phyloP scores from a whole-genome alignment of 2,329 filamentous ascomycete species.

The Pseudophaeomoniella oleicola region DNA sequence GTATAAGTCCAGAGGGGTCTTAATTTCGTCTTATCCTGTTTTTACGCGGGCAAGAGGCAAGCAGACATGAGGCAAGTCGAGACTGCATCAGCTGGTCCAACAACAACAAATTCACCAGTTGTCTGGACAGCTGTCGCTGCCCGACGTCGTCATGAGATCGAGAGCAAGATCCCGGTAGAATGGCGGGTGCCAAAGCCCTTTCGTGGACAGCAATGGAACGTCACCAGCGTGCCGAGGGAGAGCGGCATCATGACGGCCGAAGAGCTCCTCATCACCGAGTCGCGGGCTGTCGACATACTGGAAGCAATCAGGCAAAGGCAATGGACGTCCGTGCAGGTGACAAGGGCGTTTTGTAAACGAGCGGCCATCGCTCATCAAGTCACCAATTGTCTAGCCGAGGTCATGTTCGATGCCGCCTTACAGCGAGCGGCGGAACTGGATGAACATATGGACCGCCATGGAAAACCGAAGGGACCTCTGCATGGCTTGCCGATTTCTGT shows the following conservation, averaged over 20 bases:
- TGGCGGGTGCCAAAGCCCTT: too few species aligned
- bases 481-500: slow-evolving; percentile 47
- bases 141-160: too few species aligned
- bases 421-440: slow-evolving; percentile 34
- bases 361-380: slow-evolving; percentile 24
- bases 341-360: slow-evolving; percentile 26
- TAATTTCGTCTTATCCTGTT: too few species aligned
- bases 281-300: slow-evolving; percentile 28
- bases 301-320: slow-evolving; percentile 5
- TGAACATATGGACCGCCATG: slow-evolving; percentile 30
- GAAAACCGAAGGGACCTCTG: slow-evolving; percentile 43
- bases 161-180: too few species aligned
- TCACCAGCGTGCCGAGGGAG: slow-evolving; percentile 19
- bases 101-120: too few species aligned
- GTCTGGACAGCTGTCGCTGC: too few species aligned
- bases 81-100: too few species aligned
- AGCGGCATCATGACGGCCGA: slow-evolving; percentile 27
- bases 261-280: slow-evolving; percentile 34
- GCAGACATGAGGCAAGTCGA: too few species aligned
- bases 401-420: slow-evolving; percentile 40
- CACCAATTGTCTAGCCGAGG: slow-evolving; percentile 38
- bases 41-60: too few species aligned
- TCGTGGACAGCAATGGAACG: too few species aligned
- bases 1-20: too few species aligned
- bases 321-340: slow-evolving; percentile 15